Base-by-base conservation (phyloP, 2,329 filamentous ascomycete species). In the Nigrospora osmanthi region DNA sequence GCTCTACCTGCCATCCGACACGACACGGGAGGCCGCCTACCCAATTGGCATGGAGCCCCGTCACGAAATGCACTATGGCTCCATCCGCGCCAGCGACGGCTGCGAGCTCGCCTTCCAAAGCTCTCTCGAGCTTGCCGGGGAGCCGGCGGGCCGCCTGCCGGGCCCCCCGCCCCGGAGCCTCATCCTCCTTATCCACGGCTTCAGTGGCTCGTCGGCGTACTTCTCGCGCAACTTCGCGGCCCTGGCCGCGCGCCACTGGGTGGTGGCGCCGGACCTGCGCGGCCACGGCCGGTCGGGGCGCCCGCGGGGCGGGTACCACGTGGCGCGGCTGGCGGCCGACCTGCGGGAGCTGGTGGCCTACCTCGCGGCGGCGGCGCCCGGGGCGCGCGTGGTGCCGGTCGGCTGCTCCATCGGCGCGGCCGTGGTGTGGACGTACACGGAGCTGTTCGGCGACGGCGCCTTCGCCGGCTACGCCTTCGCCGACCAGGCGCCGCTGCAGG, bases 341-440 rank as follows among this genome's bases (percentile, higher is more conserved):
- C 52, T 69, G 16, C 53, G 52, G 13, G 52, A 58, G 32, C 50
- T 68, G 1, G 42, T 69, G 35, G 34, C 41, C 2, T 54, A 60
- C 38, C 53, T 67, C 2, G 55, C 37, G 11, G 11, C 28, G 2
- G 23, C 23, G n/a, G 28, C 28, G 13, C n/a, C 23, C 12, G 42
- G 31, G n/a, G 33, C 49, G 19, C 49, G 49, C 3, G 51, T 68
- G 38, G 49, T 67, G 0, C 56, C 59, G 11, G 61, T 68, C 0
- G 66, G 66, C 10, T 68, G 65, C 52, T 67, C 64, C 31, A 66
- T 69, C 41, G 65, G 65, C 40, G 66, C 66, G 7, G 66, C 65
- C 1, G 56, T 69, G 7, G 51, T 69, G 6, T 68, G 65, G 65
- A 68, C 65, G 0, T 64, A 66, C 44, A 50, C 62, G 6, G 66